These are phyloP conservation scores for Blastocystis sp. DNA, from an alignment of 352 stramenopile genomes.

Conservation along the genomic window DNA sequence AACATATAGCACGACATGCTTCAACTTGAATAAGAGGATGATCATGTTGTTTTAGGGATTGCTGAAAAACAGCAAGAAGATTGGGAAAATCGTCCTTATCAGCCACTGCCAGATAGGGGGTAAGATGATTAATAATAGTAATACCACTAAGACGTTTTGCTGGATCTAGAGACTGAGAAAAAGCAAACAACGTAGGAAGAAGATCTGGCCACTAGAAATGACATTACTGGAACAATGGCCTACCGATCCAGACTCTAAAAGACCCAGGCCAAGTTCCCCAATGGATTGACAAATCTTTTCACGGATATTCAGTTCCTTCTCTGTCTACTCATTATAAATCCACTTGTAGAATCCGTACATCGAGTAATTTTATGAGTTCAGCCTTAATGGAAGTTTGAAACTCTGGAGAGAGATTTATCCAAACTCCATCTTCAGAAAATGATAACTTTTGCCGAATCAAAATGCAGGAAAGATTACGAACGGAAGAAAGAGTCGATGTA, in stretches of 20 bases:
- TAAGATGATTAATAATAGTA: conserved; percentile 44
- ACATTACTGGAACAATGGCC: neutral
- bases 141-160: conserved; percentile 42
- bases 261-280: conserved; percentile 49
- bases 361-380: conserved; percentile 42
- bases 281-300: conserved; percentile 67
- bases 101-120: conserved; percentile 9
- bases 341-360: neutral
- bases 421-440: conserved; percentile 15
- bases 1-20: conserved; percentile 37
- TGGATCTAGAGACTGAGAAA: conserved; percentile 60
- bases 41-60: conserved; percentile 44
- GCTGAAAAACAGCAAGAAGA: conserved; percentile 40
- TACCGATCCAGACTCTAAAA: neutral
- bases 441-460: conserved; percentile 63
- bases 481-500: conserved; percentile 25
- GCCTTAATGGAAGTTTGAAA: conserved; percentile 41
- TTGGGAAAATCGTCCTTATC: conserved; percentile 60
- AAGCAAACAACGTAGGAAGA: conserved; percentile 36
- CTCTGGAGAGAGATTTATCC: conserved; percentile 1
- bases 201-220: conserved; percentile 62
- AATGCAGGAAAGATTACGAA: conserved; percentile 61
- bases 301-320: conserved; percentile 62
- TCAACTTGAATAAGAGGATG: conserved; percentile 66
- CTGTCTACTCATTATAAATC: neutral